Evolutionary conservation across 345 rosid species (phyloP).

Genomic region (Gossypium ekmanianum): DNA sequence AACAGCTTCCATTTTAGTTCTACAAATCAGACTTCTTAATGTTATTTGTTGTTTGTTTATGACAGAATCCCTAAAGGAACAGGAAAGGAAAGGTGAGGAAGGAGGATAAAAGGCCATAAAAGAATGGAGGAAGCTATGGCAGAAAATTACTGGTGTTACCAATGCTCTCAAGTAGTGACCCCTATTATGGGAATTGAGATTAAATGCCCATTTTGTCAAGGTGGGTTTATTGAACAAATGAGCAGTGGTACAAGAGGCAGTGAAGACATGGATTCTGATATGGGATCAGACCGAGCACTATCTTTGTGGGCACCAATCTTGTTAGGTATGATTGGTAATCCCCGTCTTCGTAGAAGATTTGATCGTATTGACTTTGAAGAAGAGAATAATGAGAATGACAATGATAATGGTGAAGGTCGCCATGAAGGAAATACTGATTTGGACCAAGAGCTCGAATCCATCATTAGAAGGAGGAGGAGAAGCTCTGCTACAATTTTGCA

Average conservation of each 20-base stretch:
- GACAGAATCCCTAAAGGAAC: constrained; percentile 14
- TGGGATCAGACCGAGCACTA: constrained; percentile 71
- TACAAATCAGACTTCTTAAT: neutral
- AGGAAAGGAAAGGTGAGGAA: neutral
- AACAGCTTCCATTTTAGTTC: neutral
- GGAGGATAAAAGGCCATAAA: neutral
- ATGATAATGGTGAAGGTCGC: constrained; percentile 30
- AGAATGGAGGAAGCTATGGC: constrained; percentile 39
- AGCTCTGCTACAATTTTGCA: constrained; percentile 69
- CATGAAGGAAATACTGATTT: constrained; percentile 52
- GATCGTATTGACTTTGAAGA: constrained; percentile 51
- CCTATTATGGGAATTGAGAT: constrained; percentile 67
- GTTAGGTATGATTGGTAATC: constrained; percentile 77
- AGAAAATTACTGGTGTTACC: constrained; percentile 58
- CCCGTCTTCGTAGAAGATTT: constrained; percentile 47
- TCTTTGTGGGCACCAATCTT: constrained; percentile 82
- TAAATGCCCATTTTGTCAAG: constrained; percentile 76
- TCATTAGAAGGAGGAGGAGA: constrained; percentile 60
- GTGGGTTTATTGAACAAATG: constrained; percentile 60
- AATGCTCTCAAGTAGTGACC: constrained; percentile 66
- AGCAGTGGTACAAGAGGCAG: constrained; percentile 21
- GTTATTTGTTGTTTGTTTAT: neutral
- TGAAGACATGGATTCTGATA: constrained; percentile 46
- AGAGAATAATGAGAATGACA: constrained; percentile 31
- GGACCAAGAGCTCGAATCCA: constrained; percentile 63